Base-by-base conservation (phyloP, 2,329 filamentous ascomycete genomes). In the Shiraia bambusicola region DNA sequence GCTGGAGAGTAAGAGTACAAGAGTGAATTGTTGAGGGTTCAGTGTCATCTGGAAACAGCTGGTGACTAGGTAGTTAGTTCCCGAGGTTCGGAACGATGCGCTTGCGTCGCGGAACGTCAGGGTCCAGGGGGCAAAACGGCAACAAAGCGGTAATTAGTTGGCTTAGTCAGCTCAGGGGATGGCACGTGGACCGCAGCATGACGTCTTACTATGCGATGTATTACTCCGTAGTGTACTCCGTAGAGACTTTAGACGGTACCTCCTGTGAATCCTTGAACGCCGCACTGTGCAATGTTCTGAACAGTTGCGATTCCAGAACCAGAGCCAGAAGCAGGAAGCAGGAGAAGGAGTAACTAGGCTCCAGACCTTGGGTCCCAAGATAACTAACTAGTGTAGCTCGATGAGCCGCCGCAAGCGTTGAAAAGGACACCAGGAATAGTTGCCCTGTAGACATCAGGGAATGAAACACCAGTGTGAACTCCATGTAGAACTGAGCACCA, bases 401-500 rank as follows among this genome's bases (percentile, higher is more conserved):
- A 42, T 45, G 56, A 54, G 43, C 45, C 36, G 40, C 38, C 44
- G 61, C 74, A 74, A 47, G 73, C 56, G 60, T 73, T 60, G 60
- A 72, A 73, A 3, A 68, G 51, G 36, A 74, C 59, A 44, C 71
- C 70, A 7, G 66, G 52, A 45, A 72, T 69, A 16, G 50, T 59
- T 41, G 66, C 60, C 22, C 50, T 63, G 61, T 73, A 73, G 25
- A 63, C 60, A 19, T 66, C 65, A 22, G 74, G 70, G 59, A 78
- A 72, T 59, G 73, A 67, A 39, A 77, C 76, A 56, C 65, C 66
- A 14, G 63, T 63, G 11, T 67, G 67, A 8, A 69, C 50, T 69
- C 67, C 58, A 70, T 67, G 57, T 75, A 75, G 47, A 73, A 66
- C 49, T 74, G 72, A 13, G 71, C 70, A 34, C 70, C 71, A 33